Base-by-base conservation (phyloP, 345 rosid species). In the Zanthoxylum bungeanum region DNA sequence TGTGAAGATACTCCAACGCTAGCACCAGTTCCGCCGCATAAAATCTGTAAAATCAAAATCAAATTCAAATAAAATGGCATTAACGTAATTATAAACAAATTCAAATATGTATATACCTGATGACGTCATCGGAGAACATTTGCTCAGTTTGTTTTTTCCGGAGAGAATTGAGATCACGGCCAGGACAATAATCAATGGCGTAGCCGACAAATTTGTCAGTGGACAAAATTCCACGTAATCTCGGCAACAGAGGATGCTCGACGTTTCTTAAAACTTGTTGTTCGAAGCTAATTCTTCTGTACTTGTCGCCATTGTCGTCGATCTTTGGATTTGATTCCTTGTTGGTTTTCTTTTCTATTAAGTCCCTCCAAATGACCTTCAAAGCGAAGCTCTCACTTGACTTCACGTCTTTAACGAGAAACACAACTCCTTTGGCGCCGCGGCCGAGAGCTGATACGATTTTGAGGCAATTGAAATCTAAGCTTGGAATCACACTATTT, bases 131-230 rank as follows among this genome's bases (percentile, higher is more conserved):
- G 64, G 97, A 86, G 77, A 94, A 92, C 95, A 88, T 90, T 63
- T 74, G 74, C 80, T 94, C 98, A 0, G 85, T 86, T 79, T 94
- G 97, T 64, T 79, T 81, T 50, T 73, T 82, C 64, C 97, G 74
- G 36, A 89, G 73, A 44, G 64, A 80, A 77, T 80, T 63, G 69
- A 94, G 88, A 74, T 90, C 82, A 14, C 80, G 86, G 0, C 97
- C 98, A 0, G 98, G 85, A 66, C 98, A 94, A 61, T 90, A 94
- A 84, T 94, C 97, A 6, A 94, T 94, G 0, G 98, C 97, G 60
- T 88, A 86, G 0, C 89, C 97, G 34, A 94, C 79, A n/a, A 94
- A 70, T 76, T 79, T 88, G 2, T 87, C 91, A 0, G 97, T 90
- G 2, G 83, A 64, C 70, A 94, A 62, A 40, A 90, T 82, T 11